A percentile compares a stretch with the other conserved stretches of the same genome.
phyloP scores from a whole-genome alignment of 179 eudicot genomes.

The Vitellaria paradoxa region DNA sequence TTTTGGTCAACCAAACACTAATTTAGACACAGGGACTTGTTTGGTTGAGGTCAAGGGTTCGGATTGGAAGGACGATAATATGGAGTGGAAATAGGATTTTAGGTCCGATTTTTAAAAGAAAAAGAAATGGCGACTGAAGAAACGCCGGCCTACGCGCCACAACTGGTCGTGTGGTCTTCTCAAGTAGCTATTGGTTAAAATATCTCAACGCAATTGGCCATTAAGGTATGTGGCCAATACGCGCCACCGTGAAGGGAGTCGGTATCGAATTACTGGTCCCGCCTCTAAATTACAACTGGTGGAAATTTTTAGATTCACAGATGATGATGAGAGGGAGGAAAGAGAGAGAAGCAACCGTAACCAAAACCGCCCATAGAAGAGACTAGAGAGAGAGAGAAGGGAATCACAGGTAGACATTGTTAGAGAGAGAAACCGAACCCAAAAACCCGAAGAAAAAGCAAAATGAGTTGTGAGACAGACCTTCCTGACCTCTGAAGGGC shows the following conservation, averaged over 20 bases:
- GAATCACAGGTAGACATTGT: not conserved
- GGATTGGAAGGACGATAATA: not conserved
- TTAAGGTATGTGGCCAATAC: not conserved
- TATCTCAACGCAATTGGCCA: not conserved
- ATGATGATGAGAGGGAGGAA: not conserved
- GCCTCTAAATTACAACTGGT: not conserved
- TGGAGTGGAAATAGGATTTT: not conserved
- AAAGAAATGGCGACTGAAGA: not conserved
- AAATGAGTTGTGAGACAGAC: not conserved
- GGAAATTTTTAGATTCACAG: slow-evolving; percentile 12
- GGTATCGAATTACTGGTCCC: not conserved
- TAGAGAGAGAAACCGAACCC: slow-evolving; percentile 3
- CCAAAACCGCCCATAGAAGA: slow-evolving; percentile 6
- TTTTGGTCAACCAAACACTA: no score
- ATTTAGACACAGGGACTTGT: no score
- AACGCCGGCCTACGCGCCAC: not conserved
- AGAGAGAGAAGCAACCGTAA: not conserved
- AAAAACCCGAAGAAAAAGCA: not conserved
- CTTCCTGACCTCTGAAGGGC: slow-evolving; percentile 9
- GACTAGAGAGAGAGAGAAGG: not conserved
- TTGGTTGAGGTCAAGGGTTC: no score
- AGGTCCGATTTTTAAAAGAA: not conserved
- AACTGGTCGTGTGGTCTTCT: not conserved
- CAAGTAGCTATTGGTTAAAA: not conserved
- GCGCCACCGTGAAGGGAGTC: not conserved